Conservation (phyloP, 768 basidiomycete species). For the Russula sp. region DNA sequence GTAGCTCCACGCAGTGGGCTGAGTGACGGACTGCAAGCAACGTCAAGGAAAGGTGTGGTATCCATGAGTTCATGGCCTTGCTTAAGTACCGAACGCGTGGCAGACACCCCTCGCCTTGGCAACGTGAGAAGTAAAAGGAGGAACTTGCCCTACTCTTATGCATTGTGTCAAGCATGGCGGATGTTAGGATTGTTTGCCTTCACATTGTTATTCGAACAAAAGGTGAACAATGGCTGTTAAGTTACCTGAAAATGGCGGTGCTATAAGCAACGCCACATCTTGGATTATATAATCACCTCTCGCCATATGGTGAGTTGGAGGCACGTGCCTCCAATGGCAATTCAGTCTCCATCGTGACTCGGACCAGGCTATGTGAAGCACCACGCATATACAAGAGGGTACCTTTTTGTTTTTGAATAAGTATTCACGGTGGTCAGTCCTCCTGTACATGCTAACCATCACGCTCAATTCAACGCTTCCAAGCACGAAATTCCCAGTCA, state of each 20-base stretch:
- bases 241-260: conserved; percentile 3
- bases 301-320: too few relatives aligned
- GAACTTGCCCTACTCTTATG: background rate
- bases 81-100: conserved; percentile 20
- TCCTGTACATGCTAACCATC: too few relatives aligned
- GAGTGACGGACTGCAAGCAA: conserved; percentile 6
- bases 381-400: too few relatives aligned
- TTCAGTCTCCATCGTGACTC: background rate
- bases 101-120: conserved; percentile 14
- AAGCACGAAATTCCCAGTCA: too few relatives aligned
- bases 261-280: background rate
- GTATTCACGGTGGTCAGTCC: background rate
- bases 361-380: too few relatives aligned
- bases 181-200: background rate
- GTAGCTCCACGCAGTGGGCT: conserved; percentile 19
- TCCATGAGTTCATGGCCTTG: conserved; percentile 11
- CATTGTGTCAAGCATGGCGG: conserved; percentile 9
- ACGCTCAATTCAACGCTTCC: too few relatives aligned
- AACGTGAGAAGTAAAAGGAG: conserved; percentile 9
- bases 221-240: conserved; percentile 10
- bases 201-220: conserved; percentile 15
- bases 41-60: conserved; percentile 16
- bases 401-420: too few relatives aligned
- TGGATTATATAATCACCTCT: background rate
- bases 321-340: too few relatives aligned